phyloP scores from a whole-genome alignment of 2,329 filamentous ascomycete species.

The Fusarium burgessii region DNA sequence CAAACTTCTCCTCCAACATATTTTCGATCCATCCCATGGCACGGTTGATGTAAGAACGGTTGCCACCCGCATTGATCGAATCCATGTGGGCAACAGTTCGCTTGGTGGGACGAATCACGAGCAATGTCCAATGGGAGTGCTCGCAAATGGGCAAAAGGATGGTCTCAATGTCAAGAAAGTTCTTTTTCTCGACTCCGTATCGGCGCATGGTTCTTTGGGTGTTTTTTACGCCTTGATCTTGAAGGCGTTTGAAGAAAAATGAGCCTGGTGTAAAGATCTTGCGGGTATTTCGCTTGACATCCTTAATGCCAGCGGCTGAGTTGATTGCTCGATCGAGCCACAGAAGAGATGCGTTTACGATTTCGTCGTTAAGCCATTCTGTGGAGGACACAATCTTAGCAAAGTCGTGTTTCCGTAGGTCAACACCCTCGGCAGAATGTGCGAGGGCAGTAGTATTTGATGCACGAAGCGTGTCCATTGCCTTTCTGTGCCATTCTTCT shows the following conservation, averaged over 20 bases:
- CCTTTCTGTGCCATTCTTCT: conserved; percentile 44
- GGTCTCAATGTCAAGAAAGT: conserved; percentile 73
- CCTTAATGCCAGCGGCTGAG: conserved; percentile 63
- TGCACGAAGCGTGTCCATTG: conserved; percentile 51
- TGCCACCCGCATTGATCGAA: conserved; percentile 64
- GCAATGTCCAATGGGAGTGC: conserved; percentile 76
- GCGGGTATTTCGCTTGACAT: conserved; percentile 61
- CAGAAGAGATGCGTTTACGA: conserved; percentile 75
- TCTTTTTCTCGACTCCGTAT: conserved; percentile 66
- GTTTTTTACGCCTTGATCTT: conserved; percentile 58
- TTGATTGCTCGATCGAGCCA: conserved; percentile 72
- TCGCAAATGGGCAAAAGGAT: conserved; percentile 78
- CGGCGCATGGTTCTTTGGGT: conserved; percentile 69
- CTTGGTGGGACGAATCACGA: conserved; percentile 72
- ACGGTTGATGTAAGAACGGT: conserved; percentile 54
- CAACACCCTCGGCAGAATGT: conserved; percentile 61
- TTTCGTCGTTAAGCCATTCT: conserved; percentile 82
- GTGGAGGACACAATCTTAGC: conserved; percentile 67
- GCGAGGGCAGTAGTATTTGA: conserved; percentile 54
- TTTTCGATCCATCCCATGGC: conserved; percentile 67
- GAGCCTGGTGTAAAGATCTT: conserved; percentile 73
- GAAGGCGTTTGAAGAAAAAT: conserved; percentile 72
- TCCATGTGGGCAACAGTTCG: conserved; percentile 77
- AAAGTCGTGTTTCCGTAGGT: conserved; percentile 70
- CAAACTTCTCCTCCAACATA: conserved; percentile 66